Evolutionary conservation across 352 stramenopile genomes (phyloP).

Genomic region (Globisporangium spinosum): DNA sequence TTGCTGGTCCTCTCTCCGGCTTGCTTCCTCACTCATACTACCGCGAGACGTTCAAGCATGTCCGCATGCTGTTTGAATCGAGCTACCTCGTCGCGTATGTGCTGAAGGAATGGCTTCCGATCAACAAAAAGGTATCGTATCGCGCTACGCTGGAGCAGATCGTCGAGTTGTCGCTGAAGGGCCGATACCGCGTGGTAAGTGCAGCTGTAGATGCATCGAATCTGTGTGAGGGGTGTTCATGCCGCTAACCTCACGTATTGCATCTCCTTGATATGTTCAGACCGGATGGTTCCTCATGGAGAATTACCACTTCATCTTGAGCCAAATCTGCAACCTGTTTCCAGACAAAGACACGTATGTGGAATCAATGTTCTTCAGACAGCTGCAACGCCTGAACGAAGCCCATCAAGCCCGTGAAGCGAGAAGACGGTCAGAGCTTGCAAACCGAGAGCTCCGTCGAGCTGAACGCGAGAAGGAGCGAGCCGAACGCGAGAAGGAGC

Average conservation of each 20-base stretch:
- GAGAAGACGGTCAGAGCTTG: constrained; percentile 52
- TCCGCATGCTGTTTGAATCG: constrained; percentile 74
- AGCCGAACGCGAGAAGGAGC: constrained; percentile 56
- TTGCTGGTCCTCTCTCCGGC: constrained; percentile 71
- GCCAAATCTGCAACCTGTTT: constrained; percentile 76
- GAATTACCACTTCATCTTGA: constrained; percentile 78
- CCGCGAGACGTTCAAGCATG: constrained; percentile 67
- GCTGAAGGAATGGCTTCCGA: constrained; percentile 80
- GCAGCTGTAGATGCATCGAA: constrained; percentile 1
- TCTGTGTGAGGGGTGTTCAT: neutral
- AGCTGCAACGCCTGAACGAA: constrained; percentile 70
- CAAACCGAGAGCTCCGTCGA: constrained; percentile 56
- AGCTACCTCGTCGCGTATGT: constrained; percentile 84
- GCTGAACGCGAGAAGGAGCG: constrained; percentile 55
- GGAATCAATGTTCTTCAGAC: constrained; percentile 85
- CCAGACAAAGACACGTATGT: constrained; percentile 71
- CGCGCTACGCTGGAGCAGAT: constrained; percentile 81
- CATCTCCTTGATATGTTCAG: constrained; percentile 26
- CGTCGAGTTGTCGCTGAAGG: constrained; percentile 64
- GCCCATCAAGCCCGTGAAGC: constrained; percentile 56
- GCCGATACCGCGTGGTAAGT: constrained; percentile 72
- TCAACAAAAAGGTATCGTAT: constrained; percentile 86
- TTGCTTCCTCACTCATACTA: constrained; percentile 71
- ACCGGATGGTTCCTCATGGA: constrained; percentile 83
- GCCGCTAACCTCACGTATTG: constrained; percentile 7